Base-by-base conservation (phyloP, 139 green algal species). In the Desmodesmus armatus region DNA sequence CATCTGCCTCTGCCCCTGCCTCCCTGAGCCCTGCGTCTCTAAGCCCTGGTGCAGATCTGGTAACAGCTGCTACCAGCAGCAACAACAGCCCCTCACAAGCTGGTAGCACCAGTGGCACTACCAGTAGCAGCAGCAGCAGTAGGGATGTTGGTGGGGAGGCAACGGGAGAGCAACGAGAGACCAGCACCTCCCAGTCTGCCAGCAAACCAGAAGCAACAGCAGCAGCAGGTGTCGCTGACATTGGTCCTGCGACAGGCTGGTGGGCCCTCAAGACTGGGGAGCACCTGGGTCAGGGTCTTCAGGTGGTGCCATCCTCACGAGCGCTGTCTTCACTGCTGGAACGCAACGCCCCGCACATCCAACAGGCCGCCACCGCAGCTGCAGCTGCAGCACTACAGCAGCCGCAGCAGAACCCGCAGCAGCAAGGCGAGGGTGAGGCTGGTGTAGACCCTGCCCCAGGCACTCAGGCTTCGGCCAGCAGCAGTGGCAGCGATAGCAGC, bases 191-290 rank as follows among this genome's bases (percentile, higher is more conserved):
- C n/a, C n/a, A n/a, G 35, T n/a, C 5, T 69, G 3, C n/a, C 3
- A 11, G 4, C n/a, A 37, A 2, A 39, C n/a, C 60, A 35, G 49
- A 1, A 27, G 83, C 33, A 80, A 23, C 58, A 29, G 58, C 31
- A 29, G 53, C 69, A 82, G 78, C 69, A 80, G 41, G 35, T 5
- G 83, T 33, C 51, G 39, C 51, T 76, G 69, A 29, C n/a, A n/a
- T n/a, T 44, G 71, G 19, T 5, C 25, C 33, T 33, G 15, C 33
- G 31, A 44, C 23, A 40, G 53, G 39, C 40, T 49, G 89, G 21
- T 93, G 88, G 88, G 91, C 90, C 1, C 43, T 93, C 5, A 93
- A 93, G 81, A 92, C 90, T 4, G 88, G 86, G 0, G 88, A 91
- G 67, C 88, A 92, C 70, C 35, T 88, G 84, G 89, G 89, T 25